phyloP scores from a whole-genome alignment of 768 basidiomycete species.

The Auriscalpium vulgare region DNA sequence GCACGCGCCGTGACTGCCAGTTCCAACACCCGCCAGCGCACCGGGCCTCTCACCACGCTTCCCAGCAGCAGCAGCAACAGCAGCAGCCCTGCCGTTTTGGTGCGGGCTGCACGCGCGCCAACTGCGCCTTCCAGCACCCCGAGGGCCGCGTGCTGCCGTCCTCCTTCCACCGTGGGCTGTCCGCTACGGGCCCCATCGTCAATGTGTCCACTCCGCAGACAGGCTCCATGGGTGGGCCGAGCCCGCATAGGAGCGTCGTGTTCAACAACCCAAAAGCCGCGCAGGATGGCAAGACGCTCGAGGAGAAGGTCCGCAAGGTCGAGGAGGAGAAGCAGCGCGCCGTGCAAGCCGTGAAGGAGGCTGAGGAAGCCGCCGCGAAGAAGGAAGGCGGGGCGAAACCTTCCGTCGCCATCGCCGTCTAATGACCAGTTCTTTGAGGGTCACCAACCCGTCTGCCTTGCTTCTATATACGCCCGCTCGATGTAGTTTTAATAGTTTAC shows the following conservation, averaged over 20 bases:
- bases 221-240: slow-evolving; percentile 55
- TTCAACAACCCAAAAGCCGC: slow-evolving; percentile 45
- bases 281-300: slow-evolving; percentile 24
- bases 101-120: slow-evolving; percentile 68
- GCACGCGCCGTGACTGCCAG: slow-evolving; percentile 68
- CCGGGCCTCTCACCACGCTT: neutral
- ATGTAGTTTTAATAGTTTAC: too few species aligned
- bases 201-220: slow-evolving; percentile 55
- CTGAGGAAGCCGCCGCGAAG: slow-evolving; percentile 48
- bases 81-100: slow-evolving; percentile 67
- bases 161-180: slow-evolving; percentile 73
- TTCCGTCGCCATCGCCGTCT: slow-evolving; percentile 22
- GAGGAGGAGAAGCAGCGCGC: slow-evolving; percentile 57
- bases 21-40: slow-evolving; percentile 36
- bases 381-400: slow-evolving; percentile 48
- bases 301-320: slow-evolving; percentile 51
- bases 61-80: slow-evolving; percentile 5
- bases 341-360: slow-evolving; percentile 59
- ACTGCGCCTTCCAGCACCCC: slow-evolving; percentile 77
- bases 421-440: neutral
- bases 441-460: too few species aligned
- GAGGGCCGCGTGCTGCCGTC: slow-evolving; percentile 74
- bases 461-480: too few species aligned
- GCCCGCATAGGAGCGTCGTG: slow-evolving; percentile 61
- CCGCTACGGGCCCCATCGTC: slow-evolving; percentile 51